phyloP scores from a whole-genome alignment of 2,329 filamentous ascomycete genomes.

The Leptoxyphium fumago region DNA sequence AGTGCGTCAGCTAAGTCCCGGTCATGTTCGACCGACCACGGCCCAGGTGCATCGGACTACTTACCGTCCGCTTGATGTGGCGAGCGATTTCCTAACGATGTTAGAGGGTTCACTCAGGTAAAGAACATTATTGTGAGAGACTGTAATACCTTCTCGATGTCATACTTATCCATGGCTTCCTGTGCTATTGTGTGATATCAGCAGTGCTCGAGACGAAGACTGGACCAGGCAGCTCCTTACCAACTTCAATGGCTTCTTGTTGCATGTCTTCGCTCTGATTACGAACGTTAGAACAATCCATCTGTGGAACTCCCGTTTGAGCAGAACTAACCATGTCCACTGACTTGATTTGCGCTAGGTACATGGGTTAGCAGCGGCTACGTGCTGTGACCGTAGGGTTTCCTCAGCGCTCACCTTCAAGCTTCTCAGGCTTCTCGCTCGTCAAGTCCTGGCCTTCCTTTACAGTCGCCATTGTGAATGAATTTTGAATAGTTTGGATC shows the following conservation, averaged over 20 bases:
- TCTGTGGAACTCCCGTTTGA: slow-evolving; percentile 1
- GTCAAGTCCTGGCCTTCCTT: slow-evolving; percentile 9
- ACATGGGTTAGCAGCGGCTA: background rate
- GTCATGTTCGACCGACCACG: background rate
- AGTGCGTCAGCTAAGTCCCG: background rate
- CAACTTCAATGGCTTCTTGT: slow-evolving; percentile 84
- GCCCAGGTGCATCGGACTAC: background rate
- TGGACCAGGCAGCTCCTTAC: slow-evolving; percentile 39
- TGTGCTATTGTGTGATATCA: slow-evolving; percentile 35
- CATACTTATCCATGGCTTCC: slow-evolving; percentile 57
- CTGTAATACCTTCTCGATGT: slow-evolving; percentile 50
- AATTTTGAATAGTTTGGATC: background rate
- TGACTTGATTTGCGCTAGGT: slow-evolving; percentile 83
- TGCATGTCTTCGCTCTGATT: slow-evolving; percentile 90
- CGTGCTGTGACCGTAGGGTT: no score
- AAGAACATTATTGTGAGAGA: no score
- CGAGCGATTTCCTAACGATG: slow-evolving; percentile 70
- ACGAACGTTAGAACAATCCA: slow-evolving; percentile 2
- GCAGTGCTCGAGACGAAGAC: slow-evolving; percentile 4
- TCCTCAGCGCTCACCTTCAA: slow-evolving; percentile 45
- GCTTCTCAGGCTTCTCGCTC: slow-evolving; percentile 42
- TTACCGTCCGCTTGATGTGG: slow-evolving; percentile 84
- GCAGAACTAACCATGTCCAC: slow-evolving; percentile 76
- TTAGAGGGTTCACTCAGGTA: no score
- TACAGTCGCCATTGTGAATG: slow-evolving; percentile 13